Evolutionary conservation across 768 basidiomycete species (phyloP).

Genomic region (Boletus eberwhitei): DNA sequence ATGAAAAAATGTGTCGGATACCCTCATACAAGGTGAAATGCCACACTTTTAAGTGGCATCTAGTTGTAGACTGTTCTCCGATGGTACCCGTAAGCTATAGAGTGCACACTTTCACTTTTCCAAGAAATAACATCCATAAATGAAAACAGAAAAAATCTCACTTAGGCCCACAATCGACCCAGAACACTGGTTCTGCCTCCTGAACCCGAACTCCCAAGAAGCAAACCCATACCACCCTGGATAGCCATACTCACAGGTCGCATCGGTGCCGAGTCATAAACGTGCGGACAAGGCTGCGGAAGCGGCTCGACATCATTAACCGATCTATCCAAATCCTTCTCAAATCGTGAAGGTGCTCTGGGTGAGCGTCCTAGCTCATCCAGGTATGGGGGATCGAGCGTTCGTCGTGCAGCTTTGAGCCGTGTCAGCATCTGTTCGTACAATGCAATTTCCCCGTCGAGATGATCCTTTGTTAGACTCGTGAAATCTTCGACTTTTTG

Average conservation of each 20-base stretch:
- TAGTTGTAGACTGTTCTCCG: background rate
- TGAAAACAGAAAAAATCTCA: background rate
- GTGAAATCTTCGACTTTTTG: conserved; percentile 73
- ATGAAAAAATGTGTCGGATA: background rate
- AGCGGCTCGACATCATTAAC: conserved; percentile 43
- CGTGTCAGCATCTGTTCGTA: conserved; percentile 69
- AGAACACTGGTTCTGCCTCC: conserved; percentile 51
- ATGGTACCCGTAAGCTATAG: background rate
- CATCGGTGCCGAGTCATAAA: conserved; percentile 74
- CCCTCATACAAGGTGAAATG: background rate
- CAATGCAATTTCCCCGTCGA: conserved; percentile 74
- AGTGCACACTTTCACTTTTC: background rate
- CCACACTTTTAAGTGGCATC: background rate
- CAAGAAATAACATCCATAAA: background rate
- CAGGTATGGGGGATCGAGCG: conserved; percentile 50
- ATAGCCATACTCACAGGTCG: conserved; percentile 72
- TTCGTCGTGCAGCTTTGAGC: conserved; percentile 52
- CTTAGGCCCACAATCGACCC: conserved; percentile 53
- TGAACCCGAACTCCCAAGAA: conserved; percentile 41
- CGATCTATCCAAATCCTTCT: conserved; percentile 64
- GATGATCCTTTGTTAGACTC: conserved; percentile 56
- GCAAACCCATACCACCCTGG: conserved; percentile 65
- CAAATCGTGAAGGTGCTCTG: conserved; percentile 69
- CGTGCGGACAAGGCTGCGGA: conserved; percentile 76
- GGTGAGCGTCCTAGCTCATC: conserved; percentile 47